Evolutionary conservation across 2,329 filamentous ascomycete genomes (phyloP).

Genomic region (Curvularia hawaiiensis): DNA sequence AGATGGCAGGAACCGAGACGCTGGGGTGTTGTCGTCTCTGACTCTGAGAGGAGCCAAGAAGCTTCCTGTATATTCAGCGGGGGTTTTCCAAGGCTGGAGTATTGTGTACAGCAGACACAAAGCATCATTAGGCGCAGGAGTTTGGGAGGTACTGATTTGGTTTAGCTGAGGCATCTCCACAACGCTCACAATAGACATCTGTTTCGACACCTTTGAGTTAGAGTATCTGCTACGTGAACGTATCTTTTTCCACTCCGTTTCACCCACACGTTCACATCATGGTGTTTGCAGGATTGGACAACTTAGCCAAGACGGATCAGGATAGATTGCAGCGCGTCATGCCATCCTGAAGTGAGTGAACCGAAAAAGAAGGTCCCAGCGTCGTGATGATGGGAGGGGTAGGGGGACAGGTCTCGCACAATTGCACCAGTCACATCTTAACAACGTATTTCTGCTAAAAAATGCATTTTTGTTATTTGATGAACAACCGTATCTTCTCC

Average conservation of each 20-base stretch:
- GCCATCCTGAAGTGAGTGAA: too few species aligned
- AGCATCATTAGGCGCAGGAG: neutral
- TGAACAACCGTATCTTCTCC: too few species aligned
- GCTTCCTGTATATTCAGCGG: neutral
- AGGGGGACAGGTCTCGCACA: too few species aligned
- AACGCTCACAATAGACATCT: neutral
- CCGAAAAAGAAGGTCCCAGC: too few species aligned
- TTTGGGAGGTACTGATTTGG: neutral
- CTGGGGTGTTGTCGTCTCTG: neutral
- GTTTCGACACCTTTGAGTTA: neutral
- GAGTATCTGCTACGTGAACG: neutral
- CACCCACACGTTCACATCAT: neutral
- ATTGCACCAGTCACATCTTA: too few species aligned
- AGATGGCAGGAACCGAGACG: neutral
- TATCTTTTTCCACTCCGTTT: neutral
- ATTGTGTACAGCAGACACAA: neutral
- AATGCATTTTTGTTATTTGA: too few species aligned
- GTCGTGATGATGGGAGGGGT: too few species aligned
- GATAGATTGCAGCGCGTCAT: too few species aligned
- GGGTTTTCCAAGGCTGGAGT: neutral
- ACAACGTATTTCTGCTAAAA: too few species aligned
- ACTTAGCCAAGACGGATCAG: neutral
- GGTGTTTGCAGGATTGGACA: neutral
- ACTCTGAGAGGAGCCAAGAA: neutral
- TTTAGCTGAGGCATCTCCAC: neutral